Conservation (phyloP, 148 eudicot genomes). For the Bassia scoparia region DNA sequence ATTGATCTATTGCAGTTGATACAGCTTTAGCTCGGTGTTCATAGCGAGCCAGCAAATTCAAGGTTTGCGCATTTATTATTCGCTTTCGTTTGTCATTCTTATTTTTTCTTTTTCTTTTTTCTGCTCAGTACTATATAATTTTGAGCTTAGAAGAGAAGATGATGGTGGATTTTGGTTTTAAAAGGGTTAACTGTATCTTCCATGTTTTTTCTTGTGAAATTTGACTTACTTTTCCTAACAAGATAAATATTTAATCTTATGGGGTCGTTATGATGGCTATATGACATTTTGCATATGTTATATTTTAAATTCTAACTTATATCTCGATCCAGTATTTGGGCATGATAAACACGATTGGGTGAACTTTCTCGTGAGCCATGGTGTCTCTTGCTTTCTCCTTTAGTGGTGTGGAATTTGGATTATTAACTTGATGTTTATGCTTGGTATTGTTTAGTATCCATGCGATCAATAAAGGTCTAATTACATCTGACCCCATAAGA, state of each 20-base stretch:
- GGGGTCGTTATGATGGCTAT: no score
- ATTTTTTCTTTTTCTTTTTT: background rate
- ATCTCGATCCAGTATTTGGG: no score
- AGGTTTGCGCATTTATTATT: background rate
- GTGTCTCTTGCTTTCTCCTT: no score
- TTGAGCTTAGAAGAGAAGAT: background rate
- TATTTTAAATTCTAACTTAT: no score
- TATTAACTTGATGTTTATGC: background rate
- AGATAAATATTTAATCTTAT: no score
- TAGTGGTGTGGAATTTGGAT: background rate
- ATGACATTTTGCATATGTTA: no score
- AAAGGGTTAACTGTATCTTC: background rate
- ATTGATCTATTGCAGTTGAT: conserved; percentile 9
- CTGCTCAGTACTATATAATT: background rate
- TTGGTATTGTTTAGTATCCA: background rate
- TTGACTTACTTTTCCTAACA: background rate
- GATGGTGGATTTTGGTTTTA: background rate
- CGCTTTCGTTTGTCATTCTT: background rate
- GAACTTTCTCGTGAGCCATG: background rate
- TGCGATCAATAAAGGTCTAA: background rate
- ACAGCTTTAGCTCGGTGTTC: background rate
- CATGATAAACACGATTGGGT: background rate
- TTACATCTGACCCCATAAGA: background rate
- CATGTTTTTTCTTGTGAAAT: background rate
- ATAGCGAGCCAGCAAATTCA: background rate